A percentile compares a stretch with the other conserved stretches of the same genome.
phyloP scores from a whole-genome alignment of 2,329 filamentous ascomycete genomes.

The Ophiosphaerella korrae region DNA sequence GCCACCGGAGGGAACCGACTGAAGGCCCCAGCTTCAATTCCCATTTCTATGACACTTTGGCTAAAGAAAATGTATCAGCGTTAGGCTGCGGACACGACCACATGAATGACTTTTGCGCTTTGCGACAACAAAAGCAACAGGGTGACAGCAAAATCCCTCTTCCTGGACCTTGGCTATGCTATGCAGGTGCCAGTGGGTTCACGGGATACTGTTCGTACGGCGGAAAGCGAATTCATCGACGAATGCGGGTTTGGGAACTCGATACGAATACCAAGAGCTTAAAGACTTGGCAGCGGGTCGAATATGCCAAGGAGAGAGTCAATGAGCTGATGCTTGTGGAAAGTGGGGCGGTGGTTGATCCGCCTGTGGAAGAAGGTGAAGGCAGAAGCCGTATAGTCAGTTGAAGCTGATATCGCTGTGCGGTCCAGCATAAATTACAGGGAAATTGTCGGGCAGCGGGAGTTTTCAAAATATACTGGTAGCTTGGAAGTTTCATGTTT shows the following conservation, averaged over 20 bases:
- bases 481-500: too few relatives aligned
- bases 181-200: slow-evolving; percentile 86
- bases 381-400: too few relatives aligned
- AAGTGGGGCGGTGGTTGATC: too few relatives aligned
- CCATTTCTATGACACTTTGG: slow-evolving; percentile 84
- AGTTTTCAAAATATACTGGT: too few relatives aligned
- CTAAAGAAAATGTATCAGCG: slow-evolving; percentile 79
- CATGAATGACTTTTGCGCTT: slow-evolving; percentile 89
- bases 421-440: too few relatives aligned
- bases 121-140: slow-evolving; percentile 28
- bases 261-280: slow-evolving; percentile 88
- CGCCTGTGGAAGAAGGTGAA: too few relatives aligned
- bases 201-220: slow-evolving; percentile 90
- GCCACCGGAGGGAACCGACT: slow-evolving; percentile 78
- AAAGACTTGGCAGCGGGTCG: slow-evolving; percentile 84
- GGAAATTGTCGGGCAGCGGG: too few relatives aligned
- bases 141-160: slow-evolving; percentile 12
- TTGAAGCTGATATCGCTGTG: too few relatives aligned
- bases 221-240: slow-evolving; percentile 69
- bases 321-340: slow-evolving; percentile 27
- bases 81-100: slow-evolving; percentile 93
- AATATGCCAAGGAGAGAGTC: slow-evolving; percentile 56
- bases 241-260: slow-evolving; percentile 83
- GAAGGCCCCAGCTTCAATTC: slow-evolving; percentile 87
- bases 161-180: slow-evolving; percentile 62